Evolutionary conservation across 495 filamentous ascomycete genomes (phyloP), one percentile per base, ranked within the genome.

Genomic region (Lasiosphaeria hispida): DNA sequence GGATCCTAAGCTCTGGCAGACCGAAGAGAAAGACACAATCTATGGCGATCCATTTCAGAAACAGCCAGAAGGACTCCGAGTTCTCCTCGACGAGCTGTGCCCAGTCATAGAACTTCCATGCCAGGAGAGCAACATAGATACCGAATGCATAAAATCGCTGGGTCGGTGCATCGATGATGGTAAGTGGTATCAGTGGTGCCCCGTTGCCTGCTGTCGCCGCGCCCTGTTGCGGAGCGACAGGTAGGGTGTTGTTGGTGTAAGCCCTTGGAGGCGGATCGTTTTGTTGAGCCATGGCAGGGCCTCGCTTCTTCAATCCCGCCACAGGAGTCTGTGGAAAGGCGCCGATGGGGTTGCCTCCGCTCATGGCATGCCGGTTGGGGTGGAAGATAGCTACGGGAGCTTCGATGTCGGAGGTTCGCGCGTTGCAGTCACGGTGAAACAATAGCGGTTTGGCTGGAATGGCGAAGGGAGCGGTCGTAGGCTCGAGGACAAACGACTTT

Each of bases 1-100:
- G 94, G 77, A 98, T 96, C 67, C 87, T 84, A 58, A 97, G 66
- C 41, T 84, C 82, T 34, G 95, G 93, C 17, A 97, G 68, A 4
- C 87, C 86, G 67, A 92, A 97, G 54, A 96, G 79, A 72, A 92
- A 96, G 33, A 87, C 69, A 15, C 84, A 83, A 73, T 97, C 94
- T 15, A 97, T 79, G 33, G 81, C 78, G 53, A 88, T 79, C 94
- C 94, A 98, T 82, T 97, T 98, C 69, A 92, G 73, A 70, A 96
- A 96, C 42, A 92, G 78, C 85, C 85, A 88, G 19, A 94, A 86
- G 13, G 89, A 91, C 69, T 91, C 85, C 55, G 86, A 76, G 55
- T 92, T 87, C 36, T 91, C 88, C 39, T 88, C 86, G 3, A 87
- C 78, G 33, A 92, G 77, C 40, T 75, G 77, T 62, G 83, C 83